Percentiles rank a stretch among this genome's conserved stretches.
Evolutionary conservation across 1,284 basidiomycete genomes (phyloP).

Genomic region (Exsudoporus floridanus): DNA sequence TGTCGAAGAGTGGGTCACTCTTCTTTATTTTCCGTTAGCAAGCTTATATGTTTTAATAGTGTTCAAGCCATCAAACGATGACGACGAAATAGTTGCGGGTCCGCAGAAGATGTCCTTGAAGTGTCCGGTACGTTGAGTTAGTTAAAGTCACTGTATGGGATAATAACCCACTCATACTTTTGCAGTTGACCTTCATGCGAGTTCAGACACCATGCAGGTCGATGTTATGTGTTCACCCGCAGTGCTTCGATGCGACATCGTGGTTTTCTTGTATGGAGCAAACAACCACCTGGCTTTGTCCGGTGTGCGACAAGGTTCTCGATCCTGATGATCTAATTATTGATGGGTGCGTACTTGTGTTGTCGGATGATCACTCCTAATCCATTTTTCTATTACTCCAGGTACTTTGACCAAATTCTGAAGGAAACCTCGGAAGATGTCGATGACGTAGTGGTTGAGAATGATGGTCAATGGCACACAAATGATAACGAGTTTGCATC

Average conservation of each 20-base stretch:
- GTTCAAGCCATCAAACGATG: constrained; percentile 57
- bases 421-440: constrained; percentile 73
- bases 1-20: constrained; percentile 56
- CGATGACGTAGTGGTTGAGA: constrained; percentile 92
- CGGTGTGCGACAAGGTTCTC: constrained; percentile 86
- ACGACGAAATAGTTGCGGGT: constrained; percentile 88
- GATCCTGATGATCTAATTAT: constrained; percentile 83
- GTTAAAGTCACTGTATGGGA: background rate
- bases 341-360: constrained; percentile 69
- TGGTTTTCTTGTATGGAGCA: constrained; percentile 97
- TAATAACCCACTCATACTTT: constrained; percentile 5
- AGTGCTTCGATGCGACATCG: constrained; percentile 94
- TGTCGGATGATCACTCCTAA: background rate
- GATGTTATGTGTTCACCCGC: constrained; percentile 80
- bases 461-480: constrained; percentile 95
- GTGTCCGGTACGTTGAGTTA: constrained; percentile 71
- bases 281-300: constrained; percentile 95
- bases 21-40: background rate
- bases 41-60: constrained; percentile 46
- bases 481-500: constrained; percentile 84
- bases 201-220: constrained; percentile 87
- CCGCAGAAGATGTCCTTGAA: constrained; percentile 87
- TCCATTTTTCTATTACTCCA: constrained; percentile 30
- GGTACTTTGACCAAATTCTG: constrained; percentile 84
- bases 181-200: constrained; percentile 86